Conservation (phyloP, 169 alveolate species). For the Plasmodium reichenowi region DNA sequence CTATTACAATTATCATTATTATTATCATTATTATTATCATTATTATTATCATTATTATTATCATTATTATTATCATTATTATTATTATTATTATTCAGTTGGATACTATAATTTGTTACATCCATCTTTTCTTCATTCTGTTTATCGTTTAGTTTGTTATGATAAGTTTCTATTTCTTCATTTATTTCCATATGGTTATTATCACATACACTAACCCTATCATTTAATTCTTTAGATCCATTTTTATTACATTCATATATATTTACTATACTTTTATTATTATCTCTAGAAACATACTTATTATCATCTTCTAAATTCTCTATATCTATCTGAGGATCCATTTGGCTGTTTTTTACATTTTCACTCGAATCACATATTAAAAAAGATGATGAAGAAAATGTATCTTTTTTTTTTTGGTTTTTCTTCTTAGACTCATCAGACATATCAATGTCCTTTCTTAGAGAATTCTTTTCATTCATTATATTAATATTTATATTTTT, state of each 20-base stretch:
- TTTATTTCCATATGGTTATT: not conserved
- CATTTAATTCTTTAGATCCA: not conserved
- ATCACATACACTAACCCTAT: not conserved
- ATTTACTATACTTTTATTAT: slow-evolving; percentile 26
- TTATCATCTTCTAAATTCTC: not conserved
- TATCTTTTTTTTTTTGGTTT: not conserved
- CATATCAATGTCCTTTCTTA: not conserved
- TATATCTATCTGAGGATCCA: not conserved
- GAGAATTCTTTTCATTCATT: no score
- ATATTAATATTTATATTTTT: not conserved
- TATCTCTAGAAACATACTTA: no score
- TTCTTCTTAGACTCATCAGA: not conserved
- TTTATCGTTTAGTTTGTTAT: not conserved
- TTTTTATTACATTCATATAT: slow-evolving; percentile 25
- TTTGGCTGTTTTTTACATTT: not conserved
- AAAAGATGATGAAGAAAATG: not conserved
- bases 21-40: not conserved
- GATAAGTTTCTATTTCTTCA: not conserved
- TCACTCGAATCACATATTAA: slow-evolving; percentile 17
- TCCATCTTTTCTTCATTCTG: not conserved
- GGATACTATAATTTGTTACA: not conserved
- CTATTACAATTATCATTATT: not conserved
- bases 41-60: not conserved
- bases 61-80: no score
- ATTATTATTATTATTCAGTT: not conserved